Base-by-base conservation (phyloP, 257 asterid genomes). In the Rubia yunnanensis region DNA sequence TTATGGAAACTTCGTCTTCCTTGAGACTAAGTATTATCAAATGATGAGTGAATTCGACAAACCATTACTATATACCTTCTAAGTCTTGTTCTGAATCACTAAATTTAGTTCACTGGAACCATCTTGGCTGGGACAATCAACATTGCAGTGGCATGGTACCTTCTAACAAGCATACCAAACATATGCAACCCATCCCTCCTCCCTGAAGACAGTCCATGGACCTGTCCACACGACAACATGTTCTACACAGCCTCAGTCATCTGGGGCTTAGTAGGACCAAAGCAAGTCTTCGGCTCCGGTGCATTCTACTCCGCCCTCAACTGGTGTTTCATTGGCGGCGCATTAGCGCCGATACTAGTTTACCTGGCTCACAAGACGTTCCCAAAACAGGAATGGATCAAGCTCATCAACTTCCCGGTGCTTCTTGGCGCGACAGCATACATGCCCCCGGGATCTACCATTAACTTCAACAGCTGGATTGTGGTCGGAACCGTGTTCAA, bases 191-290 rank as follows among this genome's bases (percentile, higher is more conserved):
- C 20, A 5, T 54, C 80, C 1, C 38, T 74, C 5, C 97, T 90
- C 8, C 92, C 97, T 2, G 62, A 74, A 1, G 70, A 73, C 20
- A 88, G 95, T 64, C 92, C 90, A 0, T 90, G 96, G 92, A 86
- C 95, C 1, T 90, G 97, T 35, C 87, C 86, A 0, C 7, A 58
- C 15, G 90, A 84, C 68, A 67, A 74, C 5, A 83, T 81, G 0
- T 90, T 90, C 85, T 88, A 39, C 62, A 84, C 81, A 41, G 97
- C 96, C 23, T 88, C 97, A 0, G 92, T 88, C 15, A 81, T 87
- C 5, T 90, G 97, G 97, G 97, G 97, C 3, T 67, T 90, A 27
- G 75, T 84, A 0, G 92, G 97, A 39, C 97, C 97, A 0, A 57
- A n/a, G 36, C 67, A 91, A 22, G 81, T 88, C 27, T 88, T 89